phyloP scores from a whole-genome alignment of 352 stramenopile species.

The Phytophthora citricola region DNA sequence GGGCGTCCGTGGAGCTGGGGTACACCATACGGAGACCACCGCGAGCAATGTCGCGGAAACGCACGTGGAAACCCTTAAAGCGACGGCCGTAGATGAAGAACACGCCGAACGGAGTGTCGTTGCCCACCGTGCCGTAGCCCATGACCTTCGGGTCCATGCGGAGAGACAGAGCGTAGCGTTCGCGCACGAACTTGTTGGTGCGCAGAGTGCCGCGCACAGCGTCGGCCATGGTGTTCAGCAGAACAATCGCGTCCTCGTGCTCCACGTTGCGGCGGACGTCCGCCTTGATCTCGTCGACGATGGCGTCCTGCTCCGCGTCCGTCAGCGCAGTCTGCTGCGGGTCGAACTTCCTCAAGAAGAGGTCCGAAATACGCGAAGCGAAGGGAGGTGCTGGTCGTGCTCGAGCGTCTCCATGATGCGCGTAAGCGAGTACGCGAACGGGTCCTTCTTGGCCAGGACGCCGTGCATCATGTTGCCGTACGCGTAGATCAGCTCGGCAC shows the following conservation, averaged over 20 bases:
- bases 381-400: slow-evolving; percentile 91
- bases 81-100: slow-evolving; percentile 97
- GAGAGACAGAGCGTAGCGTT: slow-evolving; percentile 81
- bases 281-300: slow-evolving; percentile 62
- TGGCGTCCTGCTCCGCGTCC: slow-evolving; percentile 48
- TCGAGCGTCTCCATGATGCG: slow-evolving; percentile 95
- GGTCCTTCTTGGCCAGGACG: slow-evolving; percentile 93
- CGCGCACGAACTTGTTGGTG: slow-evolving; percentile 86
- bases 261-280: slow-evolving; percentile 84
- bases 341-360: slow-evolving; percentile 94
- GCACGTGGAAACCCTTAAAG: slow-evolving; percentile 94
- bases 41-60: slow-evolving; percentile 85
- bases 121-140: slow-evolving; percentile 81
- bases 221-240: slow-evolving; percentile 84
- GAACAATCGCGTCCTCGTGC: slow-evolving; percentile 70
- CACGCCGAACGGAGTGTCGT: slow-evolving; percentile 95
- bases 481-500: slow-evolving; percentile 95
- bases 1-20: slow-evolving; percentile 64
- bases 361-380: slow-evolving; percentile 93
- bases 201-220: slow-evolving; percentile 76
- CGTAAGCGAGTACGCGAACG: slow-evolving; percentile 94
- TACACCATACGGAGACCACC: slow-evolving; percentile 84
- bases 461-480: slow-evolving; percentile 96
- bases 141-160: slow-evolving; percentile 84
- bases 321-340: slow-evolving; percentile 53